Evolutionary conservation across 805 yeast genomes (phyloP), one percentile per base, ranked within the genome.

Genomic region (Cyberlindnera mississippiensis): DNA sequence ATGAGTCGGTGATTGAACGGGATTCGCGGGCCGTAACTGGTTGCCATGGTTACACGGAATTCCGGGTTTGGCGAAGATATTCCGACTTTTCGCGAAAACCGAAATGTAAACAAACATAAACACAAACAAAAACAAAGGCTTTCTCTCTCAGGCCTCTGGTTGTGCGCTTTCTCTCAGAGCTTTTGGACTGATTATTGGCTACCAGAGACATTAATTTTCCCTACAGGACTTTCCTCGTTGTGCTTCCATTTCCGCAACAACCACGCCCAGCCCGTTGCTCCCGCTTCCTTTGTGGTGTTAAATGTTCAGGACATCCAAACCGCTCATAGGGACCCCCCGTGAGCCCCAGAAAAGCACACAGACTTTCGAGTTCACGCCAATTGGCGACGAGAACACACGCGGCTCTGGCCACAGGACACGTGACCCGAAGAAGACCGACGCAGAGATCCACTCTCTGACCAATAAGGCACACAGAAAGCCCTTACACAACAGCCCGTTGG

Each of bases 381-480:
- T 49, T 19, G 52, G 52, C 4, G 45, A 35, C 27, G 43, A 41
- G 38, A 39, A 43, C 38, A 32, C 17, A 18, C 14, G 12, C 12
- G 27, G 24, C 14, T 20, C 38, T 4, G 19, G n/a, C 24, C 6
- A 13, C n/a, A 15, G 12, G 28, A 15, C 22, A 9, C 12, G 28
- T 18, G n/a, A 30, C 3, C 20, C 32, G n/a, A 31, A 32, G 31
- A 26, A 17, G 28, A 13, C 26, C 12, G 14, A 37, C n/a, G 27
- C 40, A 6, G 42, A 32, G 17, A 37, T 43, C 14, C 41, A 39
- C 35, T 32, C 37, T 11, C 39, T 43, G 28, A 38, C 35, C 28
- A 40, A 41, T n/a, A n/a, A n/a, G n/a, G n/a, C n/a, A n/a, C n/a
- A n/a, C 38, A 40, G 52, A 27, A 45, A 44, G 29, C 51, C 51